Base-by-base conservation (phyloP, 1,139 yeast genomes). In the Hanseniaspora gamundiae region DNA sequence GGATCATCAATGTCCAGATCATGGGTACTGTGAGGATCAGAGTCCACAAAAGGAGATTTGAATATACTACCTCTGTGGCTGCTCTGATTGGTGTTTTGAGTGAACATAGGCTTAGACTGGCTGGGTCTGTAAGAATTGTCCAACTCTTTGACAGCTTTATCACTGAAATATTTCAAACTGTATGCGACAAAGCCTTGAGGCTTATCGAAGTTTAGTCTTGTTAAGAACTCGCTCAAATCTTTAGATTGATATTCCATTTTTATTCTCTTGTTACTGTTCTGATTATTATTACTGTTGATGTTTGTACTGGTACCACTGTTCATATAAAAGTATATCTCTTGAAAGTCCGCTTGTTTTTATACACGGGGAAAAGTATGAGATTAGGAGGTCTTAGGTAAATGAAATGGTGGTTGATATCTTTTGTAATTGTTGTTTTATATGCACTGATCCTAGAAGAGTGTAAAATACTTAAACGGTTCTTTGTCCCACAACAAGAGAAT, bases 181-280 rank as follows among this genome's bases (percentile, higher is more conserved):
- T 81, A 83, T 59, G 82, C 88, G 49, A 82, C 62, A 27, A 81
- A 67, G 57, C 82, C 88, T 17, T 67, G 61, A 2, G 94, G 94
- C 53, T 78, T 74, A 54, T 76, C 74, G 44, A 71, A 66, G 44
- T 70, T 66, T 49, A 82, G 68, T 59, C 79, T 85, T 55, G 69
- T 71, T 60, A 78, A 79, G 59, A 80, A 75, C 50, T 69, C 75
- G 55, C 73, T 73, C 61, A 80, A 69, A 60, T 79, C 86, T 36
- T 13, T 13, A 6, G 39, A 36, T 14, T 36, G 29, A 36, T 36
- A 24, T 5, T 35, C 14, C 14, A 5, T 35, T 16, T 17, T 33
- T 6, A 10, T 9, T 16, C 16, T 33, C 16, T 33, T 33, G 14
- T 35, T 10, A 11, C 20, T 35, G n/a, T 13, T 33, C 10, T 33